Evolutionary conservation across 345 rosid genomes (phyloP), one percentile per base, ranked within the genome.

Genomic region (Gossypium stocksii): DNA sequence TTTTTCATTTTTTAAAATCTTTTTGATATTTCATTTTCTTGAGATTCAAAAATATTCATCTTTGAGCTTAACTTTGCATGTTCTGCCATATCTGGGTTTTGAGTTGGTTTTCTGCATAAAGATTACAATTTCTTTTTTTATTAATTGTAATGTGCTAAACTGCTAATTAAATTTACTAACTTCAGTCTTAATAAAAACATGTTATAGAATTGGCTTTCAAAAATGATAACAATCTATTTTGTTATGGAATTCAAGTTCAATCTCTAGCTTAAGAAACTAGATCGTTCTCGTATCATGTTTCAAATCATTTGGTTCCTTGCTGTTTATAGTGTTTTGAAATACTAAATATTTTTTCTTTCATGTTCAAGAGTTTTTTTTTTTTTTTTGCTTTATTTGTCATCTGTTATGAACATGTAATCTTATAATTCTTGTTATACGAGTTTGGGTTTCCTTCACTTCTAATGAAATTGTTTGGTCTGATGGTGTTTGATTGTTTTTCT

Each of bases 51-150:
- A 70, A 63, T 79, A 16, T 71, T 53, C 71, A 23, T 60, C 66
- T 34, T 66, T 14, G 64, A 4, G 5, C 23, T 25, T 45, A 38
- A 71, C 63, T 60, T 66, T 53, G 67, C 62, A 41, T 51, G 60
- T 69, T 51, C 4, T 69, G 60, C 38, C 48, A 60, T 59, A 64
- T 56, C 77, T 74, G 82, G 80, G 70, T 70, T 71, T 67, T 8
- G n/a, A 41, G 66, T 52, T 69, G 63, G 27, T 79, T 76, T 29
- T 60, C 4, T 23, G 23, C 9, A 45, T 20, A 10, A 61, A 70
- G 74, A 74, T 51, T 73, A 34, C 7, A 34, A 34, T 34, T 34
- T n/a, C n/a, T n/a, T 34, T 34, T 34, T 34, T 34, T 34, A 34
- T 34, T 56, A 20, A 2, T 57, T 22, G 14, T 57, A 9, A 20